Percentiles rank a stretch among this genome's conserved stretches.
These are phyloP conservation scores for Saccharomycopsis synnaedendra DNA, from an alignment of 805 yeast species.

Conservation along the genomic window DNA sequence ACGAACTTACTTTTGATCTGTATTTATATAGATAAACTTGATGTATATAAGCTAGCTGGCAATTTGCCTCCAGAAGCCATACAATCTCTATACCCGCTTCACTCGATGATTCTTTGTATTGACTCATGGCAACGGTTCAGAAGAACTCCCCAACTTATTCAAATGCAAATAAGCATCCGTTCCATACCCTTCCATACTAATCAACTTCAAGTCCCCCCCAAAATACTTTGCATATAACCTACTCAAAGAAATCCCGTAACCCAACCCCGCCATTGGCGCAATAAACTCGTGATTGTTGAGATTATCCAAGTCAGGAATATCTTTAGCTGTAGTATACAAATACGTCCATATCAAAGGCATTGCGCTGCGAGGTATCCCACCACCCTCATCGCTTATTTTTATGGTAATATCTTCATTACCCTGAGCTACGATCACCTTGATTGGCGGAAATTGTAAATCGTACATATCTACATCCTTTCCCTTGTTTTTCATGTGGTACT, in stretches of 20 bases:
- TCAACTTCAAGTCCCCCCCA: conserved; percentile 81
- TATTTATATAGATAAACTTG: too few species aligned
- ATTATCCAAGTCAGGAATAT: conserved; percentile 45
- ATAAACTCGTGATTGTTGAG: conserved; percentile 42
- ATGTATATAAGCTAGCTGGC: too few species aligned
- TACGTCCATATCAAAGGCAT: conserved; percentile 86
- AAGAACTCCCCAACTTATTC: conserved; percentile 28
- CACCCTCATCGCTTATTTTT: conserved; percentile 88
- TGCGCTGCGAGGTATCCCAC: conserved; percentile 80
- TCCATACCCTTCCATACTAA: conserved; percentile 90
- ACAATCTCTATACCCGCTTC: too few species aligned
- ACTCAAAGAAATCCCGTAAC: conserved; percentile 83
- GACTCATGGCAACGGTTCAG: conserved; percentile 13
- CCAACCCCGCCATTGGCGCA: conserved; percentile 93
- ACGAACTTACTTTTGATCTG: too few species aligned
- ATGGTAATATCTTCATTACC: conserved; percentile 88
- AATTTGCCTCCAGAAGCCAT: too few species aligned
- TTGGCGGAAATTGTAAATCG: conserved; percentile 69
- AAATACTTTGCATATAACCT: conserved; percentile 80
- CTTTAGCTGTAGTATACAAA: conserved; percentile 76
- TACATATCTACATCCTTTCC: conserved; percentile 27
- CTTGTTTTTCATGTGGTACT: conserved; percentile 39
- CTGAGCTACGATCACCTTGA: conserved; percentile 77
- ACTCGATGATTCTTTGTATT: too few species aligned
- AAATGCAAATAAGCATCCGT: conserved; percentile 85